Evolutionary conservation across 139 green algal genomes (phyloP).

Genomic region (Chlamydomonas sphaeroides): DNA sequence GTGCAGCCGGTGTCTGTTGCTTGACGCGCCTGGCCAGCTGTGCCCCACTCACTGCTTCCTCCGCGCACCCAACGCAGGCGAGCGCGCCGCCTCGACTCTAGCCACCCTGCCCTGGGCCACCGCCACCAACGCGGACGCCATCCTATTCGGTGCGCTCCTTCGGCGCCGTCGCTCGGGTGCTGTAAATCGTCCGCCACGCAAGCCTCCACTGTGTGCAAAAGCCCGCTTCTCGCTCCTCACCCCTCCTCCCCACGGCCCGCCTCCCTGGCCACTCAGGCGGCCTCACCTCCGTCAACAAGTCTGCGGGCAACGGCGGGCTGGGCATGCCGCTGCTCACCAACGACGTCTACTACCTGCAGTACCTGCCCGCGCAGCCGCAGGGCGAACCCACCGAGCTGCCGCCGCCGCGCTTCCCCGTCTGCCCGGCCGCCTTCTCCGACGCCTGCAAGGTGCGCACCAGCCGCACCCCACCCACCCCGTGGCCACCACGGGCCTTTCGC

Average conservation of each 20-base stretch:
- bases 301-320: not conserved
- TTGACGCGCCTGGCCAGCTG: too few relatives aligned
- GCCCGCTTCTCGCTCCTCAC: too few relatives aligned
- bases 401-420: not conserved
- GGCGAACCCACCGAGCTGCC: not conserved
- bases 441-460: too few relatives aligned
- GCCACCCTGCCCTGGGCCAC: not conserved
- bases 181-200: too few relatives aligned
- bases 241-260: too few relatives aligned
- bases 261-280: too few relatives aligned
- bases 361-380: not conserved
- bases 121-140: not conserved
- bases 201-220: too few relatives aligned
- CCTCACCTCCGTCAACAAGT: slow-evolving; percentile 17
- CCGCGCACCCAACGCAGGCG: not conserved
- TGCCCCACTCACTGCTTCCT: too few relatives aligned
- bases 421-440: not conserved
- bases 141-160: slow-evolving; percentile 32
- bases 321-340: slow-evolving; percentile 13
- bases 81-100: not conserved
- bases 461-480: too few relatives aligned
- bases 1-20: too few relatives aligned
- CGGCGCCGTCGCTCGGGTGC: too few relatives aligned
- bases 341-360: slow-evolving; percentile 30
- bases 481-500: too few relatives aligned